phyloP scores from a whole-genome alignment of 192 early-diverging fungal species.

The Coemansia sp. region DNA sequence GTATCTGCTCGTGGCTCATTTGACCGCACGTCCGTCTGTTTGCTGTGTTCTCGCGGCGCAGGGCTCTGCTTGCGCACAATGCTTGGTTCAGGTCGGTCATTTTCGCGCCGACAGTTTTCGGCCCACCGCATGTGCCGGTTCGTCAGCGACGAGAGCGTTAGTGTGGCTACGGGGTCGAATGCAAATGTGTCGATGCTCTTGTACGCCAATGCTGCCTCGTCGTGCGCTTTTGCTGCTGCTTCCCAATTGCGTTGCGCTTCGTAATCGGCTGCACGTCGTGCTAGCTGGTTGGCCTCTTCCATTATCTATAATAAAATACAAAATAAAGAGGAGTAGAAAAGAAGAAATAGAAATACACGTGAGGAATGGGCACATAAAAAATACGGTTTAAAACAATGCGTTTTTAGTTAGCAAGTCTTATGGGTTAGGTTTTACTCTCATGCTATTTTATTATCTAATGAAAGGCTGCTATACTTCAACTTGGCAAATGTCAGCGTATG shows the following conservation, averaged over 20 bases:
- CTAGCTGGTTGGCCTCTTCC: constrained; percentile 35
- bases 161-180: constrained; percentile 44
- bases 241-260: constrained; percentile 26
- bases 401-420: too few relatives aligned
- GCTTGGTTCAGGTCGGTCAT: background rate
- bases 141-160: constrained; percentile 36
- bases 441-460: too few relatives aligned
- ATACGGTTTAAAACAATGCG: too few relatives aligned
- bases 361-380: too few relatives aligned
- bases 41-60: background rate
- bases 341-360: background rate
- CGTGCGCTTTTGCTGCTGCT: constrained; percentile 25
- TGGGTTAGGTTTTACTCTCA: too few relatives aligned
- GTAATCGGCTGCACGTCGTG: constrained; percentile 28
- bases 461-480: too few relatives aligned
- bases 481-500: constrained; percentile 24
- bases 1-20: too few relatives aligned
- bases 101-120: constrained; percentile 37
- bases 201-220: constrained; percentile 29
- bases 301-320: constrained; percentile 14
- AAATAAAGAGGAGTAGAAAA: background rate
- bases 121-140: constrained; percentile 47
- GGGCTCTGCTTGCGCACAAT: background rate
- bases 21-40: background rate
- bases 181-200: constrained; percentile 17